Evolutionary conservation across 2,329 filamentous ascomycete genomes (phyloP).

Genomic region (Sclerotinia borealis): DNA sequence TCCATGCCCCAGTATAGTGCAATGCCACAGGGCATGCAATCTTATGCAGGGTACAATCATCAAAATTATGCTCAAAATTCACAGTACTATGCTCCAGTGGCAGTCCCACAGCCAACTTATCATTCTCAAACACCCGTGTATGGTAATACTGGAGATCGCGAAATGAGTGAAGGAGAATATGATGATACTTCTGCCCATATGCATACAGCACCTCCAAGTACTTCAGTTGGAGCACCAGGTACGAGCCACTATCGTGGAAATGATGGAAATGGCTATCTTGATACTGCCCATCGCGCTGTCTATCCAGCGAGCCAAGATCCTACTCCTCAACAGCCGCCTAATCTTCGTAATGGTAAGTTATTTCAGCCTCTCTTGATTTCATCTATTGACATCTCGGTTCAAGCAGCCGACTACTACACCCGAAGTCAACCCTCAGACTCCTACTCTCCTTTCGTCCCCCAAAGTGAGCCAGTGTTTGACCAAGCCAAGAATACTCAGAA

Average conservation of each 20-base stretch:
- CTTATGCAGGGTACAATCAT: constrained; percentile 19
- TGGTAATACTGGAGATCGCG: constrained; percentile 59
- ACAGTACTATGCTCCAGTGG: constrained; percentile 13
- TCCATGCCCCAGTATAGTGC: constrained; percentile 21
- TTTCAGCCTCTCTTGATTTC: not conserved
- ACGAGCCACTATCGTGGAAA: constrained; percentile 30
- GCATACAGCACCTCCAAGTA: constrained; percentile 12
- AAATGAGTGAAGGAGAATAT: constrained; percentile 64
- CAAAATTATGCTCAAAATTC: constrained; percentile 22
- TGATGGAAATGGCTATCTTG: constrained; percentile 21
- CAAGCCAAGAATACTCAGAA: constrained; percentile 13
- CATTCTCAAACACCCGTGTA: constrained; percentile 5
- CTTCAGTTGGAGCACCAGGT: constrained; percentile 16
- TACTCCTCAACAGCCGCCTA: constrained; percentile 16
- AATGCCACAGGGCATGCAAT: constrained; percentile 18
- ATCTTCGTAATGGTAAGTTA: constrained; percentile 20
- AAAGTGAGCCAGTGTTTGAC: constrained; percentile 13
- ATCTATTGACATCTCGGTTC: not conserved
- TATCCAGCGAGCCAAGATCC: constrained; percentile 21
- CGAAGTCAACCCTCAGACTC: constrained; percentile 23
- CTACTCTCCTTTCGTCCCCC: constrained; percentile 26
- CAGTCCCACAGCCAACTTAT: constrained; percentile 3
- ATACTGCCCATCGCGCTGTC: constrained; percentile 22
- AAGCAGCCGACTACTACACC: constrained; percentile 18
- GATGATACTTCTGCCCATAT: constrained; percentile 39